Conservation (phyloP, 208 protist species). For the Trypanosoma mega region DNA sequence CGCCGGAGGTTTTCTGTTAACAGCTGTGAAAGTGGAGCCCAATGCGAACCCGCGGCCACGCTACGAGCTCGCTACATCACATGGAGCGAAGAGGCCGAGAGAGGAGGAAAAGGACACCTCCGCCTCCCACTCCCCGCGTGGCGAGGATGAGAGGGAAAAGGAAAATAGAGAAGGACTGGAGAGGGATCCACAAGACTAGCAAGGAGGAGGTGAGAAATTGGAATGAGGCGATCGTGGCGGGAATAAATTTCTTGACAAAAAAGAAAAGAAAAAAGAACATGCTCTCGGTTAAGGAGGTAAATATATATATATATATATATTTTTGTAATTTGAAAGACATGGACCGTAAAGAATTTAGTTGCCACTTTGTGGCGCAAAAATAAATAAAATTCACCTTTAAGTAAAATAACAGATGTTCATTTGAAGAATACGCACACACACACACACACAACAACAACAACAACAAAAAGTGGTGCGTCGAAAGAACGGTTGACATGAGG, state of each 20-base stretch:
- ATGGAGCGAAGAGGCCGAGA: constrained; percentile 9
- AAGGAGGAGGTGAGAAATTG: neutral
- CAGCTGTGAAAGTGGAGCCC: constrained; percentile 73
- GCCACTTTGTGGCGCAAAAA: too few species aligned
- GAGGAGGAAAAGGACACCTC: neutral
- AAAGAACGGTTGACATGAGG: too few species aligned
- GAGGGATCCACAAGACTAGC: neutral
- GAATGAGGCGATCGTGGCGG: neutral
- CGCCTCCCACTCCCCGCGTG: too few species aligned
- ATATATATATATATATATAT: too few species aligned
- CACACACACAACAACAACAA: too few species aligned
- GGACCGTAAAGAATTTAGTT: too few species aligned
- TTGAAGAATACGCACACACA: too few species aligned
- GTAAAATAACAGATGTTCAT: too few species aligned
- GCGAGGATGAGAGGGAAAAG: too few species aligned
- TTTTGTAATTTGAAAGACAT: too few species aligned
- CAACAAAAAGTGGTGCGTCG: too few species aligned
- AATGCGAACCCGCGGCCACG: constrained; percentile 28
- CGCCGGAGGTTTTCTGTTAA: constrained; percentile 90
- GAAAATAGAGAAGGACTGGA: neutral
- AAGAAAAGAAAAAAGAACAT: constrained; percentile 4
- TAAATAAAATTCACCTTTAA: too few species aligned
- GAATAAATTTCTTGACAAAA: neutral
- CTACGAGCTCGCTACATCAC: constrained; percentile 1
- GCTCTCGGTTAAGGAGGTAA: neutral